phyloP scores from a whole-genome alignment of 768 basidiomycete genomes.

The Tulasnella sp. region DNA sequence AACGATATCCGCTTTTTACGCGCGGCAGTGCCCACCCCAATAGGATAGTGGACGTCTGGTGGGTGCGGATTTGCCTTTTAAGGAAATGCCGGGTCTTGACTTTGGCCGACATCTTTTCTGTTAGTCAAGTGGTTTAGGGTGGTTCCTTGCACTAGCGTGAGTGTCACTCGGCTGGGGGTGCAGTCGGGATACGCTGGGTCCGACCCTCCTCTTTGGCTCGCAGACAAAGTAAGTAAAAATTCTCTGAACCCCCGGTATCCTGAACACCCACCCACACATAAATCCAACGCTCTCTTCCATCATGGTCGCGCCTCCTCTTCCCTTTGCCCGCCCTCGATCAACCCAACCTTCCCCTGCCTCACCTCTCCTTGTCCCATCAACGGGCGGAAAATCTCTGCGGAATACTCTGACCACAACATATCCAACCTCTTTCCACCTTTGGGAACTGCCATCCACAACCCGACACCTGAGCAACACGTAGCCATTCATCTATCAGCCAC shows the following conservation, averaged over 20 bases:
- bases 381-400: background rate
- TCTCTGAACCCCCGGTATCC: slow-evolving; percentile 4
- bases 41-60: background rate
- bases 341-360: background rate
- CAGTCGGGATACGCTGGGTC: slow-evolving; percentile 7
- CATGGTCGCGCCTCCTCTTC: background rate
- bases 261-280: slow-evolving; percentile 7
- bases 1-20: background rate
- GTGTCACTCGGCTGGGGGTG: background rate
- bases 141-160: slow-evolving; percentile 14
- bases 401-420: slow-evolving; percentile 2
- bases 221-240: slow-evolving; percentile 7
- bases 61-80: slow-evolving; percentile 7
- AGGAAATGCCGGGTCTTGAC: slow-evolving; percentile 6
- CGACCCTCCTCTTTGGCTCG: slow-evolving; percentile 12
- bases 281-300: slow-evolving; percentile 10
- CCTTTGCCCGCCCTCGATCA: background rate
- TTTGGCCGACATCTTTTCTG: background rate
- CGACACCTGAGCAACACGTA: slow-evolving; percentile 1
- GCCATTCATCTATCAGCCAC: slow-evolving; percentile 3
- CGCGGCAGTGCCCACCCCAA: slow-evolving; percentile 12
- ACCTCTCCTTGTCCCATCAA: background rate
- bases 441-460: background rate
- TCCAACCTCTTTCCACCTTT: slow-evolving; percentile 3
- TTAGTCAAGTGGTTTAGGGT: slow-evolving; percentile 15